These are phyloP conservation scores for Globisporangium paroecandrum DNA, from an alignment of 352 stramenopile genomes.

Conservation along the genomic window DNA sequence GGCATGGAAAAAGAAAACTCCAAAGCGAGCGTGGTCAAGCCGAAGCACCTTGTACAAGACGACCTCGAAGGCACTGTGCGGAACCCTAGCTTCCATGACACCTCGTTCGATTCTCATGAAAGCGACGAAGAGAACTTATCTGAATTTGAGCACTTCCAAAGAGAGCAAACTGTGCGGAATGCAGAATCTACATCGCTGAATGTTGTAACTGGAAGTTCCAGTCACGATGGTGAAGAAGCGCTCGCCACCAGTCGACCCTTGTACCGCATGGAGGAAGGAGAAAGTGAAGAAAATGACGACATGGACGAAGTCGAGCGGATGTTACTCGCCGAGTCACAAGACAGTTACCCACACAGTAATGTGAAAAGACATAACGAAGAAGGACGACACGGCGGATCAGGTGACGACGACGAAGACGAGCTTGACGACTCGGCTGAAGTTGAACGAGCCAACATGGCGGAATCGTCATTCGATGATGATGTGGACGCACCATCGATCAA, in stretches of 20 bases:
- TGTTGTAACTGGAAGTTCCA: background rate
- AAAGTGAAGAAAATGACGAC: slow-evolving; percentile 14
- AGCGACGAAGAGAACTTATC: slow-evolving; percentile 8
- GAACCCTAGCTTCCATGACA: background rate
- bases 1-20: background rate
- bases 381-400: background rate
- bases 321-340: slow-evolving; percentile 5
- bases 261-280: slow-evolving; percentile 17
- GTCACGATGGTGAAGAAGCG: background rate
- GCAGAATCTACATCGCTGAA: background rate
- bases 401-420: background rate
- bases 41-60: background rate
- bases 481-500: background rate
- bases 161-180: background rate
- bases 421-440: background rate
- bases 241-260: background rate
- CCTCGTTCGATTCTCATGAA: background rate
- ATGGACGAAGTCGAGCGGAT: slow-evolving; percentile 16
- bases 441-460: background rate
- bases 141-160: slow-evolving; percentile 4
- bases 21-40: background rate
- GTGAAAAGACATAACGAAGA: background rate
- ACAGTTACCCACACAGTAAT: background rate
- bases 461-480: slow-evolving; percentile 1
- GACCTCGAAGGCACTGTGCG: background rate